Percentiles rank a stretch among this genome's conserved stretches.
Evolutionary conservation across 306 rosid species (phyloP).

Genomic region (Boehmeria nivea): DNA sequence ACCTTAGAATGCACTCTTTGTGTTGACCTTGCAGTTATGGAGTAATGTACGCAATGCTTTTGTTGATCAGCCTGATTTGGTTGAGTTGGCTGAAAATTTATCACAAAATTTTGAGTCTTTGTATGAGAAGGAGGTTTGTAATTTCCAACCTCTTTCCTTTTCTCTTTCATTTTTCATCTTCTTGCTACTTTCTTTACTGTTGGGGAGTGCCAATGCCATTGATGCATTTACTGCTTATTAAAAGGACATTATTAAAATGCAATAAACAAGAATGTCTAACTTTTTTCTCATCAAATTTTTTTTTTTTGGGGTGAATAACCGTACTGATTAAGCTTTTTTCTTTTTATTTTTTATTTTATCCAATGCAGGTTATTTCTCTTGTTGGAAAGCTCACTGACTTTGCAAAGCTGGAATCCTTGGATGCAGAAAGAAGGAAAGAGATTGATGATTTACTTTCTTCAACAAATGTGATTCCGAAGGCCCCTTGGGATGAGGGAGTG

Average conservation of each 20-base stretch:
- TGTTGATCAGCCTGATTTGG: conserved; percentile 82
- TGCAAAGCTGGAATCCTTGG: conserved; percentile 53
- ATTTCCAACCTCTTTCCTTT: conserved; percentile 7
- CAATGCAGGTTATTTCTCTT: conserved; percentile 61
- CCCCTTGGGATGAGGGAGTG: conserved; percentile 99
- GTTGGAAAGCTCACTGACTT: conserved; percentile 52
- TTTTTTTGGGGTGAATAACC: no score
- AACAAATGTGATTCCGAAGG: conserved; percentile 73
- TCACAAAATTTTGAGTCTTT: conserved; percentile 65
- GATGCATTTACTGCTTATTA: conserved; percentile 2
- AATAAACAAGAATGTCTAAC: not conserved
- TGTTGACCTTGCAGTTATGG: conserved; percentile 74
- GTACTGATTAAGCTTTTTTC: conserved; percentile 2
- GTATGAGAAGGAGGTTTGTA: conserved; percentile 69
- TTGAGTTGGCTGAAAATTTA: conserved; percentile 75
- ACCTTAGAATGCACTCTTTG: conserved; percentile 13
- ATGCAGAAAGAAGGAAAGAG: conserved; percentile 60
- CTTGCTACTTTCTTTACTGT: not conserved
- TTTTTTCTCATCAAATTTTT: no score
- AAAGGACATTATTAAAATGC: not conserved
- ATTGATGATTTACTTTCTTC: conserved; percentile 52
- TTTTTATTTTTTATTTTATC: not conserved
- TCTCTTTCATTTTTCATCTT: not conserved
- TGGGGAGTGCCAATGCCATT: conserved; percentile 2
- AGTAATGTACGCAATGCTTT: conserved; percentile 71